Evolutionary conservation across 2,329 filamentous ascomycete genomes (phyloP), one percentile per base, ranked within the genome.

Genomic region (Sarocladium strictum): DNA sequence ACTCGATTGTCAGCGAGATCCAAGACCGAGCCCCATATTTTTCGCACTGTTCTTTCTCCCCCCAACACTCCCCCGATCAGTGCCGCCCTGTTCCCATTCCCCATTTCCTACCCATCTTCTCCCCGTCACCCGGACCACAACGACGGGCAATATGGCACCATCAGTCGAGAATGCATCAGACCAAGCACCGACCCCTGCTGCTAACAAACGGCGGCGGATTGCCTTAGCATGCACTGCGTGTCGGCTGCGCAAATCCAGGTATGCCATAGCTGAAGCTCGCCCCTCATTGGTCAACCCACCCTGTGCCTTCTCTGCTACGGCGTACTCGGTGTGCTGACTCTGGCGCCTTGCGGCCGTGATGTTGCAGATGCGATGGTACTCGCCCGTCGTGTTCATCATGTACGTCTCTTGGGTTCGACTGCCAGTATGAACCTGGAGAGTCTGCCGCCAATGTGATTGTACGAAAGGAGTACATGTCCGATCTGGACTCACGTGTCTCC

Each of bases 401-500:
- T 23, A 19, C 19, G 12, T 21, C n/a, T 29, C 41, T 47, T 10
- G 41, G 41, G 9, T 47, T 47, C n/a, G 41, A 47, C 17, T 47
- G 41, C 41, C 41, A 47, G 41, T 47, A 47, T 47, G 41, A 47
- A n/a, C 41, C 41, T n/a, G 41, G 41, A 6, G 41, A 29, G 5
- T 47, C 41, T 47, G 41, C 41, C 24, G 41, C 41, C 7, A 47
- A 47, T 19, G 21, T 47, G 6, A 47, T 47, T 47, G 41, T 47
- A 7, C 41, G 41, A 6, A 47, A 47, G 26, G 41, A 47, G 41
- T 47, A 47, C 21, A 47, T 47, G n/a, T 21, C 41, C 10, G 41
- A 47, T 47, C 41, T 47, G 21, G 41, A 47, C 17, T 19, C 41
- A 24, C 41, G 41, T 24, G 41, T 47, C 14, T 12, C 41, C 41